Conservation (phyloP, 2,329 filamentous ascomycete species). For the Paecilomyces fulvus region DNA sequence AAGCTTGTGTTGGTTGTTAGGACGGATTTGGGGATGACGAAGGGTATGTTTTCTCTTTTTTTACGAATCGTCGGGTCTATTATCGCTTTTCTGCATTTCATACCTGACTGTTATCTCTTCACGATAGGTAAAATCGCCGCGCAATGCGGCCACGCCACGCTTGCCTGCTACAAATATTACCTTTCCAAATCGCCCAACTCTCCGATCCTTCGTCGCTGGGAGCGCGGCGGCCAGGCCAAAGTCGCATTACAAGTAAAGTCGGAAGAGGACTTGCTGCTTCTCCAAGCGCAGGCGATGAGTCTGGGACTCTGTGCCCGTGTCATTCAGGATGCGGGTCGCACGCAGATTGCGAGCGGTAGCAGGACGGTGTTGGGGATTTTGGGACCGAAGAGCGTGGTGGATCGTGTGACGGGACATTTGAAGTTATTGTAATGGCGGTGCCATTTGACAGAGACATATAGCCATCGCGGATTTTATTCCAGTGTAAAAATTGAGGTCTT, state of each 20-base stretch:
- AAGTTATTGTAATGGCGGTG: conserved; percentile 60
- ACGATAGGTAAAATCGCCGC: conserved; percentile 84
- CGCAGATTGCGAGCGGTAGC: conserved; percentile 90
- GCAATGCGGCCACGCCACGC: conserved; percentile 89
- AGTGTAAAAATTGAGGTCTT: not conserved
- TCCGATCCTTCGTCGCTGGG: conserved; percentile 72
- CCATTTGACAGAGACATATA: not conserved
- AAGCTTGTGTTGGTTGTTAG: conserved; percentile 88
- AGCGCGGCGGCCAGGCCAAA: conserved; percentile 79
- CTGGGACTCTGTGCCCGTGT: conserved; percentile 81
- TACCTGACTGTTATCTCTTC: not conserved
- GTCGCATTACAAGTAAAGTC: conserved; percentile 83
- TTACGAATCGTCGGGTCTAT: not conserved
- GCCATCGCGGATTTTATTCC: not conserved
- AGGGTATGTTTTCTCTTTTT: conserved; percentile 51
- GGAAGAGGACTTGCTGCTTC: conserved; percentile 67
- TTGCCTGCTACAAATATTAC: conserved; percentile 91
- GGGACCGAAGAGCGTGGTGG: conserved; percentile 77
- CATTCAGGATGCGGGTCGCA: conserved; percentile 90
- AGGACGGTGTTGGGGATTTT: conserved; percentile 80
- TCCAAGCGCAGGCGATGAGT: conserved; percentile 72
- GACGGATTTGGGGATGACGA: conserved; percentile 94
- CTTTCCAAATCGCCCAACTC: conserved; percentile 45
- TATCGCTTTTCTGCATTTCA: not conserved
- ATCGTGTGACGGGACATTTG: conserved; percentile 74